Evolutionary conservation across 345 rosid genomes (phyloP).

Genomic region (Populus simonii): DNA sequence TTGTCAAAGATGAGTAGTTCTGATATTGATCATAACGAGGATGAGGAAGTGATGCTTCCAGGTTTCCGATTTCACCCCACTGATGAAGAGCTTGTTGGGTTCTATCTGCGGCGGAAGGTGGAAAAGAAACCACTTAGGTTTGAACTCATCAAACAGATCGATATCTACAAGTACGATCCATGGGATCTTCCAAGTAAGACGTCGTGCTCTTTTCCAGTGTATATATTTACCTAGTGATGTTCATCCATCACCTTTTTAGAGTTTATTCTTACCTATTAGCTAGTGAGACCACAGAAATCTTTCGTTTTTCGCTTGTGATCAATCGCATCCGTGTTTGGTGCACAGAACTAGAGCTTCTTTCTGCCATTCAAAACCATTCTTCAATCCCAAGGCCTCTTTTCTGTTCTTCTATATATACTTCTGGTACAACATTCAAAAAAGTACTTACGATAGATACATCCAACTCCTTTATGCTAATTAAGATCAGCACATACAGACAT

Average conservation of each 20-base stretch:
- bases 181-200: background rate
- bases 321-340: background rate
- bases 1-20: background rate
- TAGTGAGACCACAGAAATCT: background rate
- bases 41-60: background rate
- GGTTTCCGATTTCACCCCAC: constrained; percentile 1
- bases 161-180: background rate
- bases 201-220: background rate
- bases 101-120: background rate
- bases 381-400: too few species aligned
- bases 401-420: background rate
- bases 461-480: too few species aligned
- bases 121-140: background rate
- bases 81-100: background rate
- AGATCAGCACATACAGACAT: too few species aligned
- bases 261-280: background rate
- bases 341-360: background rate
- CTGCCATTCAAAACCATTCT: background rate
- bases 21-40: background rate
- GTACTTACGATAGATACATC: too few species aligned
- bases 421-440: too few species aligned
- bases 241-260: background rate
- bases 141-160: background rate
- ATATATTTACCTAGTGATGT: background rate
- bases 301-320: background rate